Evolutionary conservation across 2,329 filamentous ascomycete genomes (phyloP), one percentile per base, ranked within the genome.

Genomic region (Colletotrichum sp.): DNA sequence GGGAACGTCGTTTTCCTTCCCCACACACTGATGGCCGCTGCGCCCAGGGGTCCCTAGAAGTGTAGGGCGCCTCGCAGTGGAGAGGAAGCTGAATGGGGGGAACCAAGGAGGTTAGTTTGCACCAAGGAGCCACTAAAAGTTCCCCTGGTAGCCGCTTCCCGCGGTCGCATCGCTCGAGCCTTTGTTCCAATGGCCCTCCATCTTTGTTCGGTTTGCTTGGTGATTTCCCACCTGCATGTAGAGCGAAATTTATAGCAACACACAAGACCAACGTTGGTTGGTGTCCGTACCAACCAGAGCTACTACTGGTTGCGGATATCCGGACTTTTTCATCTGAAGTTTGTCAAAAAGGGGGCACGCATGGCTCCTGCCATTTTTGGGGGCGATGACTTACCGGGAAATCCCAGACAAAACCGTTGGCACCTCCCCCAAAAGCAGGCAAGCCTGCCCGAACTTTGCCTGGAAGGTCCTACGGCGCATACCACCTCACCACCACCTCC

Each of bases 381-480:
- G 44, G 62, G 39, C 16, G 24, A 26, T 63, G 55, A 68, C 30
- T 72, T 68, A 52, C 49, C 49, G 39, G 71, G 74, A 39, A 72
- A 64, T 76, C 74, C 74, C 34, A 76, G 74, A 69, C 65, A 74
- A 30, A 64, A 52, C 65, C 71, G 70, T 73, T 69, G 44, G 16
- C 74, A 39, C 9, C 15, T 49, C 26, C 12, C 66, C 65, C 65
- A 57, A 67, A 74, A 65, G 74, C 34, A 74, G 70, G 28, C 62
- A 69, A 65, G 62, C 32, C 5, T 39, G 34, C 36, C 24, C 36
- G 63, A 49, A 34, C 36, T 24, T 30, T 10, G 28, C 63, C 16
- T 66, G 39, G 34, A 30, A 49, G 36, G 34, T 64, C 21, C 34
- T 66, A 52, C 63, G 34, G 62, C 62, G 62, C 62, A 44, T 44